Percentiles rank a stretch among this genome's conserved stretches.
These are phyloP conservation scores for Globomyces pollinis-pini DNA, from an alignment of 192 early-diverging fungal genomes.

Conservation along the genomic window DNA sequence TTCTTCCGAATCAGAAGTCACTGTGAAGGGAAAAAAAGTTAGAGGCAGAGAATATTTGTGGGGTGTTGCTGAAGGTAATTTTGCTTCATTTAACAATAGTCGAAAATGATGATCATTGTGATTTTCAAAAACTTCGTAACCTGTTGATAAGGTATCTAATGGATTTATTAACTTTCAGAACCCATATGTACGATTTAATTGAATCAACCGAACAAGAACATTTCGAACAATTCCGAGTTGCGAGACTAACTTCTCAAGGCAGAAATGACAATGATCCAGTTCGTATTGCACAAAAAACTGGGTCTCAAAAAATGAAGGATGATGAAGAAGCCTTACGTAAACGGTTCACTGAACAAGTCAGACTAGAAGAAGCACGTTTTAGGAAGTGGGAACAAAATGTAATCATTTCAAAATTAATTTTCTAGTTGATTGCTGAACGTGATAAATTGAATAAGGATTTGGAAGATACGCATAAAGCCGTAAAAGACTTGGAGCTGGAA, in stretches of 20 bases:
- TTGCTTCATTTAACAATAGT: constrained; percentile 44
- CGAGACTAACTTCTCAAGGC: constrained; percentile 72
- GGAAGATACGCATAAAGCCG: constrained; percentile 78
- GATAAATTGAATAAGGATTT: constrained; percentile 98
- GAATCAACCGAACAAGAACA: constrained; percentile 87
- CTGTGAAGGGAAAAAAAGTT: constrained; percentile 76
- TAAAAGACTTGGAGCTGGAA: constrained; percentile 89
- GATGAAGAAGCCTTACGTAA: constrained; percentile 93
- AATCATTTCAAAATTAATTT: constrained; percentile 5
- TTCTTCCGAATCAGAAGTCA: constrained; percentile 82
- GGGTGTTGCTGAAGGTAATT: constrained; percentile 85
- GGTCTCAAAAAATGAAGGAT: constrained; percentile 94
- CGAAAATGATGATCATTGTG: constrained; percentile 88
- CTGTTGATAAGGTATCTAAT: constrained; percentile 69
- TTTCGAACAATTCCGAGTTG: constrained; percentile 87
- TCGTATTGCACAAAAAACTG: constrained; percentile 57
- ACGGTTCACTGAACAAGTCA: constrained; percentile 96
- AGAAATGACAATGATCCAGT: constrained; percentile 60
- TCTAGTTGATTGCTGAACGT: constrained; percentile 90
- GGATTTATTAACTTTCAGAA: constrained; percentile 31
- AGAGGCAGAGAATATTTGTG: constrained; percentile 96
- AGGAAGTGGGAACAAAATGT: constrained; percentile 92
- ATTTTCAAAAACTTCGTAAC: constrained; percentile 81
- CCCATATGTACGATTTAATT: constrained; percentile 96
- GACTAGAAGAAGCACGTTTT: constrained; percentile 95